Evolutionary conservation across 192 early-diverging fungal genomes (phyloP).

Genomic region (Coemansia sp.): DNA sequence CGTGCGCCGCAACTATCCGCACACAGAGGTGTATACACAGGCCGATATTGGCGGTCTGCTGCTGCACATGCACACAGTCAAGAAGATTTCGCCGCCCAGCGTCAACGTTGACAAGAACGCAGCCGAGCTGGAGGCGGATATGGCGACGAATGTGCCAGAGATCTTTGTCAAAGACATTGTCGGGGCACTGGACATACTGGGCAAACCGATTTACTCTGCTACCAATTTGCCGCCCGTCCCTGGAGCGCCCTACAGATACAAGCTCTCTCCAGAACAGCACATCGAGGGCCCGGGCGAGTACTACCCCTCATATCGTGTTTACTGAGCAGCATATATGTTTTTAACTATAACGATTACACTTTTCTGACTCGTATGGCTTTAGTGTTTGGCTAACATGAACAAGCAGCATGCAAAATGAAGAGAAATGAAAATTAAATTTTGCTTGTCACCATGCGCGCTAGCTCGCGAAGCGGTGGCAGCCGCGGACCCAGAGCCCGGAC

Average conservation of each 20-base stretch:
- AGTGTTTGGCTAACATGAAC: not conserved
- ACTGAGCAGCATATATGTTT: slow-evolving; percentile 6
- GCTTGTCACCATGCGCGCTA: slow-evolving; percentile 7
- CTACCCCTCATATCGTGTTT: slow-evolving; percentile 55
- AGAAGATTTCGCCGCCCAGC: slow-evolving; percentile 17
- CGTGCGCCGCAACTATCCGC: slow-evolving; percentile 87
- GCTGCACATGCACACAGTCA: slow-evolving; percentile 21
- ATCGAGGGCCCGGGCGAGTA: slow-evolving; percentile 49
- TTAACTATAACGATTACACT: not conserved
- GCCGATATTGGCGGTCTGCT: slow-evolving; percentile 71
- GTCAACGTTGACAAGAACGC: not conserved
- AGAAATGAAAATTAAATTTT: not conserved
- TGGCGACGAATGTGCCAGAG: slow-evolving; percentile 12
- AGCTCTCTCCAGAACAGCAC: slow-evolving; percentile 49
- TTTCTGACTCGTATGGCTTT: not conserved
- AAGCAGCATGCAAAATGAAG: not conserved
- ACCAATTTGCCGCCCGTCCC: slow-evolving; percentile 61
- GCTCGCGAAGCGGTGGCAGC: slow-evolving; percentile 5
- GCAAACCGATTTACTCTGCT: slow-evolving; percentile 56
- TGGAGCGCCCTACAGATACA: slow-evolving; percentile 49
- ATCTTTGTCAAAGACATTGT: slow-evolving; percentile 40
- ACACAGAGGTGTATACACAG: slow-evolving; percentile 76
- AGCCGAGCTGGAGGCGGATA: not conserved
- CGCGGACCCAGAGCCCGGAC: slow-evolving; percentile 24
- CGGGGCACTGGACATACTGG: slow-evolving; percentile 55